Conservation (phyloP, 352 stramenopile genomes). For the Thalassiosira mediterranea region DNA sequence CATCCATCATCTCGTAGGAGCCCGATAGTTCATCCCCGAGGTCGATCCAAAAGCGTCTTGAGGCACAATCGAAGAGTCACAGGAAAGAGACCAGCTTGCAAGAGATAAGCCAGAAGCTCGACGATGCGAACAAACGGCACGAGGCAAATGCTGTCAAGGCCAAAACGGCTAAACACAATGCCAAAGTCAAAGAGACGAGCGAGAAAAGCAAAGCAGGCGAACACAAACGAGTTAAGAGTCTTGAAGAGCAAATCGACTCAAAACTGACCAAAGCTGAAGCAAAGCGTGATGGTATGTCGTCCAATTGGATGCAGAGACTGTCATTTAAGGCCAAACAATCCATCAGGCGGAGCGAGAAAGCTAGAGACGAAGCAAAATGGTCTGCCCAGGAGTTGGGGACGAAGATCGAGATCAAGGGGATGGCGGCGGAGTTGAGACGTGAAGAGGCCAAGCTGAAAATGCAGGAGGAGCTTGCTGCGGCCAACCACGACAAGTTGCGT, state of each 20-base stretch:
- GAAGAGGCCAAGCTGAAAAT: conserved; percentile 18
- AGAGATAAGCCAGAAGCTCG: conserved; percentile 27
- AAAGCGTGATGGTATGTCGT: conserved; percentile 4
- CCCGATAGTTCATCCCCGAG: no score
- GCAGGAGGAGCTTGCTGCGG: conserved; percentile 9
- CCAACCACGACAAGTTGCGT: conserved; percentile 27
- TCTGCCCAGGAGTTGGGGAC: conserved; percentile 12
- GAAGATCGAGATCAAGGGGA: conserved; percentile 26
- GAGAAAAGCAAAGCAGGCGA: conserved; percentile 7
- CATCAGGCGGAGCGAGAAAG: conserved; percentile 22
- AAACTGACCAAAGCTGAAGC: conserved; percentile 21
- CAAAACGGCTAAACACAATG: conserved; percentile 23
- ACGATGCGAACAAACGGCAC: conserved; percentile 21
- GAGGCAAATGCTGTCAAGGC: conserved; percentile 12
- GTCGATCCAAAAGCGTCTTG: no score
- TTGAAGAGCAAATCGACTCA: conserved; percentile 21
- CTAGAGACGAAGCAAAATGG: conserved; percentile 2
- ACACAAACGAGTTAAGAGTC: conserved; percentile 1
- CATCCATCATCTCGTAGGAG: no score
- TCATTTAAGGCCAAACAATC: conserved; percentile 25
- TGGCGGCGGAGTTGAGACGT: conserved; percentile 23
- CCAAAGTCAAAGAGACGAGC: conserved; percentile 11
- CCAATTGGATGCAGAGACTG: conserved; percentile 24
- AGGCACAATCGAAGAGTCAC: no score
- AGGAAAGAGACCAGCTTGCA: conserved; percentile 23